phyloP scores from a whole-genome alignment of 768 basidiomycete genomes.

The Omphalotus guepiniiformis region DNA sequence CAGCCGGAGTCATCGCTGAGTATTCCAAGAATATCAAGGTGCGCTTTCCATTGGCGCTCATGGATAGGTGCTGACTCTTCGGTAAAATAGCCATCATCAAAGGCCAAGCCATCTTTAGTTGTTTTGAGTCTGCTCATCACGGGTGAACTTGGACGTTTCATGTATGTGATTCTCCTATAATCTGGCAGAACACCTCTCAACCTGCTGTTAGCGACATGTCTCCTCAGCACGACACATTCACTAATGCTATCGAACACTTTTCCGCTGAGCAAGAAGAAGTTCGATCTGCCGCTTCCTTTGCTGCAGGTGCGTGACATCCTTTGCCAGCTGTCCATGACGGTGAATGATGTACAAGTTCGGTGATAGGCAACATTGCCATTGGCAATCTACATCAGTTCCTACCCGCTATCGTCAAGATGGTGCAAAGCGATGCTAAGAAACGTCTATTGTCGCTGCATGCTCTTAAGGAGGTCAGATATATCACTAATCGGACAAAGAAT shows the following conservation, averaged over 20 bases:
- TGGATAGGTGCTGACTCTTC: background rate
- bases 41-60: conserved; percentile 7
- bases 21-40: conserved; percentile 83
- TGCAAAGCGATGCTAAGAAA: conserved; percentile 71
- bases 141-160: conserved; percentile 89
- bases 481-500: background rate
- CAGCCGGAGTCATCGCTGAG: conserved; percentile 80
- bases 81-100: conserved; percentile 41
- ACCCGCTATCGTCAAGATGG: conserved; percentile 75
- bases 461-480: conserved; percentile 71
- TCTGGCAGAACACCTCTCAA: no score
- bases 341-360: background rate
- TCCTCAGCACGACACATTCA: conserved; percentile 74
- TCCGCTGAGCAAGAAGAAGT: conserved; percentile 78
- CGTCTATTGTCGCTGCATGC: conserved; percentile 87
- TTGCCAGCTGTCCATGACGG: conserved; percentile 17
- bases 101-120: conserved; percentile 61
- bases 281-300: conserved; percentile 89
- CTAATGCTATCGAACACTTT: conserved; percentile 69
- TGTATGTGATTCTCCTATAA: conserved; percentile 45
- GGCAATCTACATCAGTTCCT: conserved; percentile 88
- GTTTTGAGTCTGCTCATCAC: conserved; percentile 84
- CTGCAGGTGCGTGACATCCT: conserved; percentile 84
- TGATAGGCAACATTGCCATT: conserved; percentile 87
- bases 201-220: conserved; percentile 81